A percentile compares a stretch with the other conserved stretches of the same genome.
These are phyloP conservation scores for Lodderomyces parapsilosis DNA, from an alignment of 1,139 yeast species.

Conservation along the genomic window DNA sequence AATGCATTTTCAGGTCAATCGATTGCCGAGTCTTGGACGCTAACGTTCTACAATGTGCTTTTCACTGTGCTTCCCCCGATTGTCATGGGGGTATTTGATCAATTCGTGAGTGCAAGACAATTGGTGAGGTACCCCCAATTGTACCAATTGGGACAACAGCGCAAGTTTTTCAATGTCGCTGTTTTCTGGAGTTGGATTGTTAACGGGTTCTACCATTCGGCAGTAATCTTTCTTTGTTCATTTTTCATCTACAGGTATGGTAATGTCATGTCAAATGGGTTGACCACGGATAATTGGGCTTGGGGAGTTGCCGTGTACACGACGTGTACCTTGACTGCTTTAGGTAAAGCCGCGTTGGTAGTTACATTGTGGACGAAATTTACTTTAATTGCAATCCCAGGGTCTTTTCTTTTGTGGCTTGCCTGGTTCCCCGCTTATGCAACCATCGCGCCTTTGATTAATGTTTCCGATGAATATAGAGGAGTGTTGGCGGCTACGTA, in stretches of 20 bases:
- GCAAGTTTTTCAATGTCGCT: conserved; percentile 82
- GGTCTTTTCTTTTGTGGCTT: conserved; percentile 84
- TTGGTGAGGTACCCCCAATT: conserved; percentile 90
- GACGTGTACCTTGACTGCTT: conserved; percentile 80
- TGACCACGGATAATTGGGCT: conserved; percentile 85
- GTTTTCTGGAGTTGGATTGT: conserved; percentile 98
- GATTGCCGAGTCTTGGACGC: conserved; percentile 95
- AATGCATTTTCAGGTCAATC: conserved; percentile 96
- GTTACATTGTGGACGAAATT: conserved; percentile 95
- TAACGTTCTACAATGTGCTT: conserved; percentile 92
- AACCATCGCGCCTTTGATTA: conserved; percentile 75
- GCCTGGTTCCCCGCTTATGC: conserved; percentile 87
- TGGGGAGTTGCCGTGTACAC: conserved; percentile 95
- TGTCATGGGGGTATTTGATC: conserved; percentile 95
- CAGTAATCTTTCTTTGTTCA: conserved; percentile 74
- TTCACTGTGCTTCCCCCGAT: conserved; percentile 96
- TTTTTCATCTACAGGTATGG: conserved; percentile 70
- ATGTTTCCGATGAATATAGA: conserved; percentile 79
- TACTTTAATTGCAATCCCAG: conserved; percentile 90
- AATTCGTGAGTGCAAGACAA: conserved; percentile 87
- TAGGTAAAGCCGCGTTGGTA: conserved; percentile 92
- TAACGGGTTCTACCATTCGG: conserved; percentile 94
- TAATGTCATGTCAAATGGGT: conserved; percentile 64
- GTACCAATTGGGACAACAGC: conserved; percentile 85
- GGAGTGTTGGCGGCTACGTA: conserved; percentile 80